Conservation (phyloP, 108 stramenopile genomes). For the Epithemia pelagica region DNA sequence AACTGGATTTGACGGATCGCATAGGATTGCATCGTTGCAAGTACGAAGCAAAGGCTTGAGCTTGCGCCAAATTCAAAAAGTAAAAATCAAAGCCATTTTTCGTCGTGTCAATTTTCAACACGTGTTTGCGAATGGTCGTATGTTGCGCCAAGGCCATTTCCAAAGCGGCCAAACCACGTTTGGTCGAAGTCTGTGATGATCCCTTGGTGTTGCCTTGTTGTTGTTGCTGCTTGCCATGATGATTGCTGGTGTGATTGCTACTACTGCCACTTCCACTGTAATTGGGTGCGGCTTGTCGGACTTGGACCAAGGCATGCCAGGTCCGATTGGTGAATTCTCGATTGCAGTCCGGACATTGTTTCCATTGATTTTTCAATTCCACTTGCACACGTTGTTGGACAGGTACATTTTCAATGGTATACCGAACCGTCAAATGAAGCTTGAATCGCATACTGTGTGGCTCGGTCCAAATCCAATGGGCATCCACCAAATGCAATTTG, state of each 20-base stretch:
- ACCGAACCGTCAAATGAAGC: constrained; percentile 84
- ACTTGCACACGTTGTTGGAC: constrained; percentile 90
- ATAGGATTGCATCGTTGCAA: constrained; percentile 79
- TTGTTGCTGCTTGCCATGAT: constrained; percentile 42
- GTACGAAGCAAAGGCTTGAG: constrained; percentile 82
- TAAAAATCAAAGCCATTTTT: constrained; percentile 97
- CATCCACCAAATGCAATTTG: constrained; percentile 72
- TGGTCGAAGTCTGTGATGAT: not conserved
- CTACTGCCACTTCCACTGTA: constrained; percentile 25
- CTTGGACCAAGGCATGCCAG: constrained; percentile 79
- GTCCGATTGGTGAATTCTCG: constrained; percentile 77
- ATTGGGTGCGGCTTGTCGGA: constrained; percentile 54
- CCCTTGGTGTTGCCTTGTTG: no score
- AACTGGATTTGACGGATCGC: constrained; percentile 68
- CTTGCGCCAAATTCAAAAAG: constrained; percentile 73
- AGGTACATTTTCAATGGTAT: constrained; percentile 69
- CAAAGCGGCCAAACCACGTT: constrained; percentile 59
- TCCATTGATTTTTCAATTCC: constrained; percentile 85
- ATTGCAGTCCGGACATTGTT: constrained; percentile 91
- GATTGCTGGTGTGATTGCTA: constrained; percentile 41
- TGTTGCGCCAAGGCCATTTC: constrained; percentile 75
- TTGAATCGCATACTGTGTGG: constrained; percentile 92
- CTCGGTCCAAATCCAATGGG: constrained; percentile 97
- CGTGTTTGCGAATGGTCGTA: constrained; percentile 63
- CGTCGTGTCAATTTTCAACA: constrained; percentile 78